Percentiles rank a stretch among this genome's conserved stretches.
Evolutionary conservation across 2,329 filamentous ascomycete genomes (phyloP).

Genomic region (Cladosporium halotolerans): DNA sequence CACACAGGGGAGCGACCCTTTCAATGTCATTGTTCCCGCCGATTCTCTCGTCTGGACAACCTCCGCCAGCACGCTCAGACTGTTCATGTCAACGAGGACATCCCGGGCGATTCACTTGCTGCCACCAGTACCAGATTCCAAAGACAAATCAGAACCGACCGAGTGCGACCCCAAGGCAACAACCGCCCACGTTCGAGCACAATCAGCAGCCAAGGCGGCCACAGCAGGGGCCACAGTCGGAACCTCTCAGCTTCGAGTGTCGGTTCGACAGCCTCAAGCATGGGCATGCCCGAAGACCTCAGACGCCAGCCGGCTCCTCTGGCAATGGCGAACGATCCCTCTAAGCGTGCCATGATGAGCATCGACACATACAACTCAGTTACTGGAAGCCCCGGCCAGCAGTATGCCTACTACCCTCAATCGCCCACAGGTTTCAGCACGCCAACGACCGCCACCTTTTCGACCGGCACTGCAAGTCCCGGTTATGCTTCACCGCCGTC

Average conservation of each 20-base stretch:
- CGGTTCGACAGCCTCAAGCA: slow-evolving; percentile 64
- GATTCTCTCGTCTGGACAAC: slow-evolving; percentile 92
- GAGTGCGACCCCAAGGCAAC: slow-evolving; percentile 59
- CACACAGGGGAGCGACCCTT: slow-evolving; percentile 96
- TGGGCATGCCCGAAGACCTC: slow-evolving; percentile 58
- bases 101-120: slow-evolving; percentile 85
- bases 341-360: slow-evolving; percentile 55
- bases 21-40: slow-evolving; percentile 86
- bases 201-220: slow-evolving; percentile 51
- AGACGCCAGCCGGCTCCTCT: slow-evolving; percentile 73
- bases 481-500: slow-evolving; percentile 72
- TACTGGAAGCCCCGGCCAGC: slow-evolving; percentile 55
- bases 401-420: slow-evolving; percentile 59
- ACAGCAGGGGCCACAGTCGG: slow-evolving; percentile 69
- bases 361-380: slow-evolving; percentile 57
- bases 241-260: slow-evolving; percentile 89
- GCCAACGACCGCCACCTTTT: slow-evolving; percentile 77
- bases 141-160: slow-evolving; percentile 81
- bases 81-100: slow-evolving; percentile 95
- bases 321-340: slow-evolving; percentile 69
- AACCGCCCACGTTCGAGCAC: slow-evolving; percentile 5
- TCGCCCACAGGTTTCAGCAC: slow-evolving; percentile 73
- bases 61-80: slow-evolving; percentile 94
- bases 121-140: slow-evolving; percentile 90
- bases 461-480: slow-evolving; percentile 69